A percentile compares a stretch with the other conserved stretches of the same genome.
Evolutionary conservation across 352 stramenopile species (phyloP).

Genomic region (Pythium aquatile): DNA sequence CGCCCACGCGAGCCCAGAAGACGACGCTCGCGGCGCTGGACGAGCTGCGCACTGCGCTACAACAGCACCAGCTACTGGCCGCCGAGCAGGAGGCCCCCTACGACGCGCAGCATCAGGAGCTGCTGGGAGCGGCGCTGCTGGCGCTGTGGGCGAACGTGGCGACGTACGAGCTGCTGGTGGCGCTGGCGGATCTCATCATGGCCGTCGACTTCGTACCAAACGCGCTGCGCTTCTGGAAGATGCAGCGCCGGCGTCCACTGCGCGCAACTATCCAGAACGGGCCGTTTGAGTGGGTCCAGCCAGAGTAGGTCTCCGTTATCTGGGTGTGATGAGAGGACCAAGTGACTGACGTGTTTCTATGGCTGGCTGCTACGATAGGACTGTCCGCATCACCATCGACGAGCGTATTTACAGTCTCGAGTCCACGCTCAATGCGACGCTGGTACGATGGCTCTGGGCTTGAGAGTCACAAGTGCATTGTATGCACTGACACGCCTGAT

Average conservation of each 20-base stretch:
- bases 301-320: slow-evolving; percentile 29
- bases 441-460: slow-evolving; percentile 34
- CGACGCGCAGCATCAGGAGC: slow-evolving; percentile 22
- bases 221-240: slow-evolving; percentile 68
- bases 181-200: slow-evolving; percentile 55
- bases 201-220: slow-evolving; percentile 75
- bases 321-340: neutral
- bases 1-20: slow-evolving; percentile 18
- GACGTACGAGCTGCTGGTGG: slow-evolving; percentile 54
- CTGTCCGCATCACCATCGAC: slow-evolving; percentile 47
- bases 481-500: neutral
- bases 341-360: neutral
- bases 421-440: slow-evolving; percentile 58
- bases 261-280: slow-evolving; percentile 51
- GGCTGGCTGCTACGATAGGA: slow-evolving; percentile 19
- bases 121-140: slow-evolving; percentile 37
- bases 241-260: slow-evolving; percentile 40
- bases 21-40: slow-evolving; percentile 33
- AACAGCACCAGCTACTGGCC: slow-evolving; percentile 21
- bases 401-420: slow-evolving; percentile 68
- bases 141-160: slow-evolving; percentile 64
- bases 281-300: slow-evolving; percentile 62
- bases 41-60: slow-evolving; percentile 33
- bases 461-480: neutral
- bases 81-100: slow-evolving; percentile 5